Percentiles rank a stretch among this genome's conserved stretches.
These are phyloP conservation scores for Phanerochaete carnosa DNA, from an alignment of 768 basidiomycete genomes.

Conservation along the genomic window DNA sequence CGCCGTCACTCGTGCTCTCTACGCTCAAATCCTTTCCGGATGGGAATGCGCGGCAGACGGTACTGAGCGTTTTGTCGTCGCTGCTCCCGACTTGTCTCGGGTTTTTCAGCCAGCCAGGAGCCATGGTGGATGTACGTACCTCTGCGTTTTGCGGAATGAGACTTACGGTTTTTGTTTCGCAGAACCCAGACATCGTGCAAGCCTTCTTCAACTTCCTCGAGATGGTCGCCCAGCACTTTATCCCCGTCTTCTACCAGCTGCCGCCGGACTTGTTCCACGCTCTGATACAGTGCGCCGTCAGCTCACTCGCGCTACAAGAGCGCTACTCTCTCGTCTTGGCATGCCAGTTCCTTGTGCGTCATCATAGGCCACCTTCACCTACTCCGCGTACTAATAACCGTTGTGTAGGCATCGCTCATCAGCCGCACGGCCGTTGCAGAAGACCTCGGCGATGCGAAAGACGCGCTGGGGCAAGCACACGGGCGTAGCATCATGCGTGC, in stretches of 20 bases:
- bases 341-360: slow-evolving; percentile 75
- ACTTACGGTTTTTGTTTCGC: background rate
- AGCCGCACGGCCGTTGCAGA: slow-evolving; percentile 63
- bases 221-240: slow-evolving; percentile 58
- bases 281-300: slow-evolving; percentile 66
- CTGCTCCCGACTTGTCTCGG: slow-evolving; percentile 57
- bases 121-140: slow-evolving; percentile 64
- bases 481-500: slow-evolving; percentile 73
- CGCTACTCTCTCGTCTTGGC: slow-evolving; percentile 83
- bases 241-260: slow-evolving; percentile 55
- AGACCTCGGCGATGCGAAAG: slow-evolving; percentile 53
- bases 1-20: slow-evolving; percentile 48
- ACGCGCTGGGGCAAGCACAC: slow-evolving; percentile 46
- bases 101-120: slow-evolving; percentile 51
- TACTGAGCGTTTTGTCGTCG: slow-evolving; percentile 51
- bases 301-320: slow-evolving; percentile 70
- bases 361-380: background rate
- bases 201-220: slow-evolving; percentile 85
- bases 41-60: slow-evolving; percentile 52
- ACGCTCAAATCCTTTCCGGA: slow-evolving; percentile 51
- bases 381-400: background rate
- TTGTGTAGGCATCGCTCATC: slow-evolving; percentile 57
- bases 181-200: slow-evolving; percentile 93
- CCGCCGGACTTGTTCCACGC: slow-evolving; percentile 62
- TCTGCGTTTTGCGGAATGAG: too few species aligned